A percentile compares a stretch with the other conserved stretches of the same genome.
Evolutionary conservation across 2,329 filamentous ascomycete genomes (phyloP).

Genomic region (Rhynchosporium secalis): DNA sequence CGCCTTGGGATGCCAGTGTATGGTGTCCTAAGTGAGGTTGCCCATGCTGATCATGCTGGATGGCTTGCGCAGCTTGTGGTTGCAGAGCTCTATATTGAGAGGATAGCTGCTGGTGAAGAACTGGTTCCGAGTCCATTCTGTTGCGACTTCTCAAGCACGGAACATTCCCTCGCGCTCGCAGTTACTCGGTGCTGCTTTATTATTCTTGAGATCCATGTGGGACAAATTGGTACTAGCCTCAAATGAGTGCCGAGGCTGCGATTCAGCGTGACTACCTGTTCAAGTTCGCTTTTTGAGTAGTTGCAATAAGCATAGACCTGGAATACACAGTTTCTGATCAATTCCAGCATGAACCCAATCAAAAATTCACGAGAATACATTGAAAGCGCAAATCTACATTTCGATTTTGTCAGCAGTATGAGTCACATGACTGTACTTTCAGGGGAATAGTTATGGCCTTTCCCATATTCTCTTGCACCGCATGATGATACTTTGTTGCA

Average conservation of each 20-base stretch:
- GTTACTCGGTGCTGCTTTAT: constrained; percentile 34
- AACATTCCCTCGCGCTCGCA: constrained; percentile 18
- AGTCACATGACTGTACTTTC: too few species aligned
- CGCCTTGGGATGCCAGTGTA: constrained; percentile 41
- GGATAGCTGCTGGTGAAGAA: constrained; percentile 38
- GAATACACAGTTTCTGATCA: too few species aligned
- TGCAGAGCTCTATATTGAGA: constrained; percentile 37
- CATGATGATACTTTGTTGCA: not conserved
- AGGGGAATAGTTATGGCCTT: too few species aligned
- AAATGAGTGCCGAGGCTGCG: not conserved
- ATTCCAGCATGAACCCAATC: too few species aligned
- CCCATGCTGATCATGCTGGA: constrained; percentile 39
- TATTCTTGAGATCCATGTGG: not conserved
- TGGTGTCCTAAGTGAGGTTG: constrained; percentile 39
- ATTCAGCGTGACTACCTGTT: not conserved
- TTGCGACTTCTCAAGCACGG: constrained; percentile 32
- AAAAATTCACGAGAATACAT: too few species aligned
- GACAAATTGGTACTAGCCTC: not conserved
- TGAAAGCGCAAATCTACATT: too few species aligned
- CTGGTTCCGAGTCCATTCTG: constrained; percentile 37
- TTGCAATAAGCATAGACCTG: not conserved
- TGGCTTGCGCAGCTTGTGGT: constrained; percentile 38
- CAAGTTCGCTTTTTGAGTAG: not conserved
- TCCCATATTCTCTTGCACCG: too few species aligned
- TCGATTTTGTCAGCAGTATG: too few species aligned